Conservation (phyloP, 208 protist genomes). For the Vickermania ingenoplastis region DNA sequence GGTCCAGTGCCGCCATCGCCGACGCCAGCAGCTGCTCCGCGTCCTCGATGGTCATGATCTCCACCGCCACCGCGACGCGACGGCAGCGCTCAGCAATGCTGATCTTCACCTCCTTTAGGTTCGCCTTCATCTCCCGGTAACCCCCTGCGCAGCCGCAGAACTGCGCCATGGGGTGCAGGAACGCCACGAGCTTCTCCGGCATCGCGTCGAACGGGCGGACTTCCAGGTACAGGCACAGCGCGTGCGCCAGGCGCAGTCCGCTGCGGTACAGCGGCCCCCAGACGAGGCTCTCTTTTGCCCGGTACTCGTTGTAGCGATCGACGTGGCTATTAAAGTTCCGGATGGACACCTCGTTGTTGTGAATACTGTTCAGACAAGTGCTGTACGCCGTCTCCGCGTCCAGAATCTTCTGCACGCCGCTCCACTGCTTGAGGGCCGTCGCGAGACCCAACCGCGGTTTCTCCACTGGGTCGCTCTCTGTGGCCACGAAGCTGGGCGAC, state of each 20-base stretch:
- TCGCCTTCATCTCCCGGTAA: conserved; percentile 57
- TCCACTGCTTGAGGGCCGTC: conserved; percentile 8
- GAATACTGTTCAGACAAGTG: conserved; percentile 8
- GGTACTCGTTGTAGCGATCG: conserved; percentile 33
- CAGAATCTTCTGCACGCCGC: conserved; percentile 14
- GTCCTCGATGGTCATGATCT: conserved; percentile 16
- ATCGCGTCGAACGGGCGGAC: conserved; percentile 38
- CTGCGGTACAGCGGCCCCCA: conserved; percentile 67
- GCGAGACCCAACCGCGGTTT: not conserved
- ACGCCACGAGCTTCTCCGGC: conserved; percentile 32
- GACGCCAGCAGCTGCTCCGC: conserved; percentile 24
- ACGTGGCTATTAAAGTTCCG: conserved; percentile 47
- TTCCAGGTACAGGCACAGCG: conserved; percentile 47
- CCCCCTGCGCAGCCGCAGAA: conserved; percentile 62
- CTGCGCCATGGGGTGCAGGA: conserved; percentile 49
- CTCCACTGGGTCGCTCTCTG: conserved; percentile 1
- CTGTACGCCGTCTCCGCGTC: conserved; percentile 26
- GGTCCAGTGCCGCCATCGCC: conserved; percentile 13
- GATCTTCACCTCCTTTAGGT: conserved; percentile 44
- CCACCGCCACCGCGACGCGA: conserved; percentile 46
- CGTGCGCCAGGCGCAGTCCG: conserved; percentile 48
- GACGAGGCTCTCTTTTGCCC: conserved; percentile 19
- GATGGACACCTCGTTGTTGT: conserved; percentile 34
- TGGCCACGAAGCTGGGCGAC: not conserved
- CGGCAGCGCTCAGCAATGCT: conserved; percentile 63